phyloP scores from a whole-genome alignment of 257 asterid genomes.

The Solanum pennellii region DNA sequence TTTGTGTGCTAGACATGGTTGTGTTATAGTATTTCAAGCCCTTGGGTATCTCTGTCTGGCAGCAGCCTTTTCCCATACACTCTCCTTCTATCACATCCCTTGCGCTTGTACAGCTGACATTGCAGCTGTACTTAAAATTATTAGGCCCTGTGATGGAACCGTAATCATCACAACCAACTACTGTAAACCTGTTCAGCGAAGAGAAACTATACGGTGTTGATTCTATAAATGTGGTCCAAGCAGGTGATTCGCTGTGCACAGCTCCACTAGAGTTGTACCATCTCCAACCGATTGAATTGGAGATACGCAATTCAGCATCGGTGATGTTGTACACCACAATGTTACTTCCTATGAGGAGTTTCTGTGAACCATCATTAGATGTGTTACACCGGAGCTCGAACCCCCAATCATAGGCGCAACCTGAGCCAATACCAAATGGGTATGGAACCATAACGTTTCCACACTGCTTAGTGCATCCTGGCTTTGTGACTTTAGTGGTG shows the following conservation, averaged over 20 bases:
- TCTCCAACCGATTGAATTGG: slow-evolving; percentile 20
- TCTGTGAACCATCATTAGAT: background rate
- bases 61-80: no score
- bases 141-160: no score
- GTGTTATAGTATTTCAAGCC: no score
- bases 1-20: no score
- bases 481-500: slow-evolving; percentile 1
- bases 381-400: slow-evolving; percentile 31
- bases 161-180: no score
- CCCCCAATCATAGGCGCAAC: slow-evolving; percentile 11
- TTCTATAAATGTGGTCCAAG: background rate
- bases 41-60: no score
- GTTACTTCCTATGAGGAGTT: background rate
- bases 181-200: background rate
- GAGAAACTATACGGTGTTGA: slow-evolving; percentile 5
- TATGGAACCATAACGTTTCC: slow-evolving; percentile 37
- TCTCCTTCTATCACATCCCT: no score
- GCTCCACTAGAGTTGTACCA: slow-evolving; percentile 32
- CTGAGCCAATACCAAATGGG: slow-evolving; percentile 38
- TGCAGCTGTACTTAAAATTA: no score
- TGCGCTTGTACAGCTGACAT: no score
- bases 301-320: slow-evolving; percentile 33
- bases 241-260: rapidly evolving
- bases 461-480: slow-evolving; percentile 29
- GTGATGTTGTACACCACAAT: slow-evolving; percentile 26